Evolutionary conservation across 2,329 filamentous ascomycete species (phyloP).

Genomic region (Colletotrichum filicis): DNA sequence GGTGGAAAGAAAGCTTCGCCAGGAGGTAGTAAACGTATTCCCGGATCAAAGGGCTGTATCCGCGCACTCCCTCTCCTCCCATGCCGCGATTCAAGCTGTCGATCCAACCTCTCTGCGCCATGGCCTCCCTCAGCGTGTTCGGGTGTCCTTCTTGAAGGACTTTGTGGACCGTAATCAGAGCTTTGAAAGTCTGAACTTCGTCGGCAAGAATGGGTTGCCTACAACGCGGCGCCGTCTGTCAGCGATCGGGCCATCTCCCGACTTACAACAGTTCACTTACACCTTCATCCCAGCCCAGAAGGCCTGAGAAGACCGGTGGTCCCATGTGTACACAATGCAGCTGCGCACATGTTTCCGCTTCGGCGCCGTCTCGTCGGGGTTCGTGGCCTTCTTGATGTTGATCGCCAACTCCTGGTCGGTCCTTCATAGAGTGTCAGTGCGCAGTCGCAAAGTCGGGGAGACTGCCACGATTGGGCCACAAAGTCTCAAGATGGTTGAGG

Average conservation of each 20-base stretch:
- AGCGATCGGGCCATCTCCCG: neutral
- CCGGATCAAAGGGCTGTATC: slow-evolving; percentile 91
- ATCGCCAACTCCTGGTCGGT: slow-evolving; percentile 76
- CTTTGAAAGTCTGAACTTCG: slow-evolving; percentile 99
- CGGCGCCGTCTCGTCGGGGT: slow-evolving; percentile 73
- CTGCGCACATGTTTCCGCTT: slow-evolving; percentile 95
- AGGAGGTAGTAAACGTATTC: slow-evolving; percentile 98
- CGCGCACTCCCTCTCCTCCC: slow-evolving; percentile 84
- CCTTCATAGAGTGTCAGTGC: slow-evolving; percentile 50
- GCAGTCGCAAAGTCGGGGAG: neutral
- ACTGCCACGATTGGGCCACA: neutral
- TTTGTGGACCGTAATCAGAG: slow-evolving; percentile 96
- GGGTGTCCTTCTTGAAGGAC: slow-evolving; percentile 97
- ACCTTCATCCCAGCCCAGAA: slow-evolving; percentile 99
- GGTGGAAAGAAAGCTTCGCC: slow-evolving; percentile 95
- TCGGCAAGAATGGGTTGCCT: slow-evolving; percentile 98
- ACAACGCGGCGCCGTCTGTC: slow-evolving; percentile 13
- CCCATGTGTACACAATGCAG: slow-evolving; percentile 99
- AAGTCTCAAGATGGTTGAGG: neutral
- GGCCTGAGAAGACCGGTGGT: slow-evolving; percentile 93
- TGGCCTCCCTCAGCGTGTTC: slow-evolving; percentile 85
- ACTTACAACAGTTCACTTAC: slow-evolving; percentile 62
- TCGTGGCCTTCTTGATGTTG: slow-evolving; percentile 78
- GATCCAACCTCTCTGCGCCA: slow-evolving; percentile 89
- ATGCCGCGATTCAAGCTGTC: slow-evolving; percentile 90